A percentile compares a stretch with the other conserved stretches of the same genome.
Evolutionary conservation across 2,329 filamentous ascomycete species (phyloP).

Genomic region (Pyricularia pennisetigena): DNA sequence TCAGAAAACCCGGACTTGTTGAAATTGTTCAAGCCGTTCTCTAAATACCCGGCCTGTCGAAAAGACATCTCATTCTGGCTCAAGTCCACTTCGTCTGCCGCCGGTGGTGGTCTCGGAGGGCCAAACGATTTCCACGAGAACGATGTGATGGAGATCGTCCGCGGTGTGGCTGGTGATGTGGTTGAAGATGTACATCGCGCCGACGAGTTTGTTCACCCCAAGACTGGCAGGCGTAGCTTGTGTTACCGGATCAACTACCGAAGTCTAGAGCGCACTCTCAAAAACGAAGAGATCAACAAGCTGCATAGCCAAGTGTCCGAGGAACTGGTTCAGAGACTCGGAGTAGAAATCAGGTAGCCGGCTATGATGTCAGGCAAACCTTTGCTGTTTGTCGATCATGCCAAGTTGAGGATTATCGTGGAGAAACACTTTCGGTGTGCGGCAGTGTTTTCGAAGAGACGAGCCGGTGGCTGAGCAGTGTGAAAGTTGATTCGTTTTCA

Average conservation of each 20-base stretch:
- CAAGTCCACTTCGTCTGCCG: constrained; percentile 31
- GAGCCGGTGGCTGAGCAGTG: neutral
- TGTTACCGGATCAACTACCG: constrained; percentile 93
- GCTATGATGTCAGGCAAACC: neutral
- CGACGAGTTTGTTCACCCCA: constrained; percentile 84
- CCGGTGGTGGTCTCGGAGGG: constrained; percentile 33
- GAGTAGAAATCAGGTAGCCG: constrained; percentile 64
- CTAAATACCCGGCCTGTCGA: constrained; percentile 79
- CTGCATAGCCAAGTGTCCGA: constrained; percentile 60
- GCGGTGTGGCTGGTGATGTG: constrained; percentile 68
- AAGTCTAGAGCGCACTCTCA: constrained; percentile 83
- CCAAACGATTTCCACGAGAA: constrained; percentile 71
- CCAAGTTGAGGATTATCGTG: neutral
- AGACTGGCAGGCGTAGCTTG: constrained; percentile 71
- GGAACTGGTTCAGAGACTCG: constrained; percentile 58
- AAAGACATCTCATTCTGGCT: constrained; percentile 97
- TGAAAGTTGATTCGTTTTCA: neutral
- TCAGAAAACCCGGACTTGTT: constrained; percentile 38
- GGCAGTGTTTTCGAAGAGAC: neutral
- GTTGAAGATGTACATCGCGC: constrained; percentile 81
- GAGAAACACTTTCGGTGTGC: too few species aligned
- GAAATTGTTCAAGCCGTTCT: constrained; percentile 72
- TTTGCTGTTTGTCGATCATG: neutral
- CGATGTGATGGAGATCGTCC: constrained; percentile 92
- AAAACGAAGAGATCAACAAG: constrained; percentile 67